Conservation (phyloP, 148 eudicot species). For the Agrostemma githago region DNA sequence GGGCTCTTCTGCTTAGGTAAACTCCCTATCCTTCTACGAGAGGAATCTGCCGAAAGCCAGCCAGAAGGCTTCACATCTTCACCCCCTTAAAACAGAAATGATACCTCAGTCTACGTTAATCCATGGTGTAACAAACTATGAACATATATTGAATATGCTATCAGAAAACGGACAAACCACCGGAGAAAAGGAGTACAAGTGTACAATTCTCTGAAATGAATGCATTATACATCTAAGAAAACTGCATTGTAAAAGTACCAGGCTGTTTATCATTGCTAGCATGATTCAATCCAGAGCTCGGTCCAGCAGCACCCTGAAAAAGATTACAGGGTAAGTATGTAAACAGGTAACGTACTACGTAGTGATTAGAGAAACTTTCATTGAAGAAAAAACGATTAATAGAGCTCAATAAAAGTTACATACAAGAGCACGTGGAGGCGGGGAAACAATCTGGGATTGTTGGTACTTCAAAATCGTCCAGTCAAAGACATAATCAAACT, state of each 20-base stretch:
- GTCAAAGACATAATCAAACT: conserved; percentile 67
- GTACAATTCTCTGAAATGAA: not conserved
- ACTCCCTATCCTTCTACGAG: conserved; percentile 55
- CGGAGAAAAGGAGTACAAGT: not conserved
- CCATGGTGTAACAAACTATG: not conserved
- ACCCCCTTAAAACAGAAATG: conserved; percentile 35
- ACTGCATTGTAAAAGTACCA: conserved; percentile 36
- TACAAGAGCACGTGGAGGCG: conserved; percentile 77
- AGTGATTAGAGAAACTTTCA: not conserved
- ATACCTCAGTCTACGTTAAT: conserved; percentile 2
- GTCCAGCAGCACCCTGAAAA: conserved; percentile 78
- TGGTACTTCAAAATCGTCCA: conserved; percentile 68
- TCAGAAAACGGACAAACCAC: not conserved
- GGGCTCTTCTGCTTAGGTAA: conserved; percentile 61
- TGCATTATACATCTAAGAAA: not conserved
- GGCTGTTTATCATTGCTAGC: conserved; percentile 49
- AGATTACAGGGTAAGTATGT: conserved; percentile 11
- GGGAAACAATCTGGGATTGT: conserved; percentile 73
- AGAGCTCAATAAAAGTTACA: conserved; percentile 21
- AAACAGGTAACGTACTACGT: not conserved
- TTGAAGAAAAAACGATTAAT: not conserved
- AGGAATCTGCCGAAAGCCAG: conserved; percentile 54
- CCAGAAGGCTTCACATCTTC: conserved; percentile 60
- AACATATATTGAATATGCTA: not conserved
- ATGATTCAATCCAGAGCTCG: conserved; percentile 76